These are phyloP conservation scores for Endoconidiophora laricicola DNA, from an alignment of 2,329 filamentous ascomycete species.

Conservation along the genomic window DNA sequence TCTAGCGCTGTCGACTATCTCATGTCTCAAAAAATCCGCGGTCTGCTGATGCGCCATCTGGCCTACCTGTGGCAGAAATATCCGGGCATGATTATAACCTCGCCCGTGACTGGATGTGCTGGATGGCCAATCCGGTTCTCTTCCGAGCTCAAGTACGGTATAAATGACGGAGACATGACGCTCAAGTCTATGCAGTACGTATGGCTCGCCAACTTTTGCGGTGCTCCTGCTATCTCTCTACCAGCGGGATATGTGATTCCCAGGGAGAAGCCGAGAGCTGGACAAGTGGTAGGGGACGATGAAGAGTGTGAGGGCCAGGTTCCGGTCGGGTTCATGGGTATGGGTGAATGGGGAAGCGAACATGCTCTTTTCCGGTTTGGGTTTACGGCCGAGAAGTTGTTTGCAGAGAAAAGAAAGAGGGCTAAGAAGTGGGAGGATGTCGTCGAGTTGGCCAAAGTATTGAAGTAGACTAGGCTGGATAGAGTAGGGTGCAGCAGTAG, in stretches of 20 bases:
- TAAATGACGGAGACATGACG: conserved; percentile 31
- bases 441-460: conserved; percentile 20
- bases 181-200: conserved; percentile 32
- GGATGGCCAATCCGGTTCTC: conserved; percentile 26
- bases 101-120: conserved; percentile 43
- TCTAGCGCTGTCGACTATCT: conserved; percentile 51
- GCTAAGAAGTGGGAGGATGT: conserved; percentile 31
- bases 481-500: not conserved
- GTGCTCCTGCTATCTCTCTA: conserved; percentile 28
- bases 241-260: conserved; percentile 30
- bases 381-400: conserved; percentile 27
- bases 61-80: conserved; percentile 46
- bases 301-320: conserved; percentile 23
- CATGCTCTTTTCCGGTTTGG: conserved; percentile 32
- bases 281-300: conserved; percentile 19
- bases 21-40: conserved; percentile 52
- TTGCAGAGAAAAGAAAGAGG: conserved; percentile 19
- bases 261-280: conserved; percentile 19
- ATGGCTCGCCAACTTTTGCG: conserved; percentile 35
- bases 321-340: conserved; percentile 38
- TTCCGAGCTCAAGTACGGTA: conserved; percentile 24
- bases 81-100: conserved; percentile 54
- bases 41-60: conserved; percentile 54
- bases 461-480: not conserved
- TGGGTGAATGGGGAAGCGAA: conserved; percentile 37